Base-by-base conservation (phyloP, 192 early-diverging fungal species). In the Haplosporangium gracile region DNA sequence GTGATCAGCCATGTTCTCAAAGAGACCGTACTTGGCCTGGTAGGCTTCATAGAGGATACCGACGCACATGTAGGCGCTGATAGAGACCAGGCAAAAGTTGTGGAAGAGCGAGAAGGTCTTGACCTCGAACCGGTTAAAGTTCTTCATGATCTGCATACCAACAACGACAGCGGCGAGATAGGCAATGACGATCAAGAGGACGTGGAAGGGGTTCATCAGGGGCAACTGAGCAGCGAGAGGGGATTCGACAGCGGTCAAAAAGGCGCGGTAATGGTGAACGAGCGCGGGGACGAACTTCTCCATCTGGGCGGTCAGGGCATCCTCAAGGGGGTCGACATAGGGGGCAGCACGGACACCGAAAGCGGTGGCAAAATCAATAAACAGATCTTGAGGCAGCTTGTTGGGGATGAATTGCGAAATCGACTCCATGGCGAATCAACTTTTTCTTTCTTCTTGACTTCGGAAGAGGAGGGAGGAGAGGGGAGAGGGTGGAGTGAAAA, bases 161-260 rank as follows among this genome's bases (percentile, higher is more conserved):
- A 80, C 45, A 80, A 86, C 89, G 40, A 94, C 87, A 1, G 83
- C 55, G n/a, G 77, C 34, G 74, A 93, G 75, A 72, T 94, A 94
- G 13, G 57, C 79, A 39, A 89, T n/a, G 16, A 77, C 72, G 76
- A 93, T 90, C 75, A 93, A 34, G 10, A 88, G 29, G 13, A 91
- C 93, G 78, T 93, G 92, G 84, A 94, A 91, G 20, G 90, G 92
- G 84, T 94, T 91, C 93, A 93, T 93, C 53, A 94, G 79, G 13
- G 93, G 93, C 71, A 94, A 86, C n/a, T 88, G 53, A 11, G 36
- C 39, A 2, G 75, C 65, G 29, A 90, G 70, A 16, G 89, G 89
- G 0, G 88, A 89, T 55, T 86, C 78, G 57, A 78, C 82, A 11
- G 78, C 71, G 32, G 40, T 65, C 26, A 90, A 70, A 76, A 87